Conservation (phyloP, 2,329 filamentous ascomycete genomes). For the Colletotrichum orchidophilum region DNA sequence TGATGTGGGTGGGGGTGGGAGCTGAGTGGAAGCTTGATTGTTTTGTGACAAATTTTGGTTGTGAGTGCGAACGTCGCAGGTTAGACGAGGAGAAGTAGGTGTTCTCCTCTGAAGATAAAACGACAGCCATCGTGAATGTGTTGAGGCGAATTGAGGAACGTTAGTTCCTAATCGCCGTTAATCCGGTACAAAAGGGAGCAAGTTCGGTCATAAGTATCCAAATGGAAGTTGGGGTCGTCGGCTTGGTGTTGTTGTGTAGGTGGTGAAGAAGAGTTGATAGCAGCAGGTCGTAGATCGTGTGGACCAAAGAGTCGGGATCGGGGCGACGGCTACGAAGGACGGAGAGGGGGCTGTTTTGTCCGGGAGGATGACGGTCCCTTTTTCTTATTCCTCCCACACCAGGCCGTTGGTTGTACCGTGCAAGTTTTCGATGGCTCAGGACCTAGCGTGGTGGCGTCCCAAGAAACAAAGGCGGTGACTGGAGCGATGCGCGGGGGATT, state of each 20-base stretch:
- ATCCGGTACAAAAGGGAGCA: slow-evolving; percentile 8
- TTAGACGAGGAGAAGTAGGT: slow-evolving; percentile 63
- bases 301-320: slow-evolving; percentile 26
- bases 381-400: slow-evolving; percentile 34
- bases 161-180: slow-evolving; percentile 27
- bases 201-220: slow-evolving; percentile 24
- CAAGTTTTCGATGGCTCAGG: slow-evolving; percentile 33
- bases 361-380: slow-evolving; percentile 29
- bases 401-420: slow-evolving; percentile 32
- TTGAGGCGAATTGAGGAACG: slow-evolving; percentile 25
- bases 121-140: slow-evolving; percentile 59
- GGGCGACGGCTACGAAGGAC: slow-evolving; percentile 4
- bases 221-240: background rate
- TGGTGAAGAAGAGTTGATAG: background rate
- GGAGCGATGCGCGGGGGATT: slow-evolving; percentile 35
- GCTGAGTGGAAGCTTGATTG: slow-evolving; percentile 55
- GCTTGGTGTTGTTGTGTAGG: slow-evolving; percentile 7
- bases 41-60: slow-evolving; percentile 62
- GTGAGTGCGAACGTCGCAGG: slow-evolving; percentile 69
- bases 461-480: slow-evolving; percentile 37
- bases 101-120: slow-evolving; percentile 65
- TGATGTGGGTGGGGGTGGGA: slow-evolving; percentile 55
- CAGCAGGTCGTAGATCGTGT: slow-evolving; percentile 25
- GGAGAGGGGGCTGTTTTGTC: slow-evolving; percentile 17
- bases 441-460: slow-evolving; percentile 35